Base-by-base conservation (phyloP, 495 filamentous ascomycete species). In the Penicillium arizonense region DNA sequence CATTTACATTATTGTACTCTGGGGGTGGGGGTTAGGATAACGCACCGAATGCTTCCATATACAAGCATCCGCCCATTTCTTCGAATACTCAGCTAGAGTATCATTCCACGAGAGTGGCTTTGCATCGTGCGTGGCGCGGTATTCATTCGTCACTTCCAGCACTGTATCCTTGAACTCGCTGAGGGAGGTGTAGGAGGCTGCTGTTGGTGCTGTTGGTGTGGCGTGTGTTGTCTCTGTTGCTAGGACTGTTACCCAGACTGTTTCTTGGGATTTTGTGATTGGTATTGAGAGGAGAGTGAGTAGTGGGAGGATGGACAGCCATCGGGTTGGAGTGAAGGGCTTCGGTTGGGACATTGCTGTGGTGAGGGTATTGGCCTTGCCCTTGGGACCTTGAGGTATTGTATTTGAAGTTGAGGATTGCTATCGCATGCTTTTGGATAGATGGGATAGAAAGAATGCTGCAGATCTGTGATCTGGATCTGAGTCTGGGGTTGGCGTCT, bases 91-190 rank as follows among this genome's bases (percentile, higher is more conserved):
- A 1, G 78, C 80, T 8, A 88, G 68, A 0, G 82, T 84, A 3
- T 67, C 55, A 69, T 95, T 91, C 87, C 88, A 95, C 12, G 51
- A 52, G 12, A 92, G 57, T 3, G 72, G 48, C 0, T 68, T 68
- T 32, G 88, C 87, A 56, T 86, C 82, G 70, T 92, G 84, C 42
- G 79, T 63, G 2, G 52, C 26, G 16, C 89, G 85, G 71, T 87
- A 91, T 44, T 71, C 64, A 64, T 94, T 93, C 36, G 80, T 88
- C 61, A 73, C 75, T 61, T 82, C 79, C 23, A 94, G 76, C 46
- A 89, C 73, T 7, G 79, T 73, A 45, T 77, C 67, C 44, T 78
- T 64, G 73, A 91, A 88, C 12, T 62, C 44, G 4, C 39, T 21
- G 41, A 68, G 53, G 54, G 73, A 63, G 0, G 76, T 78, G 61